A percentile compares a stretch with the other conserved stretches of the same genome.
Evolutionary conservation across 2,329 filamentous ascomycete species (phyloP).

Genomic region (Periconia sp.): DNA sequence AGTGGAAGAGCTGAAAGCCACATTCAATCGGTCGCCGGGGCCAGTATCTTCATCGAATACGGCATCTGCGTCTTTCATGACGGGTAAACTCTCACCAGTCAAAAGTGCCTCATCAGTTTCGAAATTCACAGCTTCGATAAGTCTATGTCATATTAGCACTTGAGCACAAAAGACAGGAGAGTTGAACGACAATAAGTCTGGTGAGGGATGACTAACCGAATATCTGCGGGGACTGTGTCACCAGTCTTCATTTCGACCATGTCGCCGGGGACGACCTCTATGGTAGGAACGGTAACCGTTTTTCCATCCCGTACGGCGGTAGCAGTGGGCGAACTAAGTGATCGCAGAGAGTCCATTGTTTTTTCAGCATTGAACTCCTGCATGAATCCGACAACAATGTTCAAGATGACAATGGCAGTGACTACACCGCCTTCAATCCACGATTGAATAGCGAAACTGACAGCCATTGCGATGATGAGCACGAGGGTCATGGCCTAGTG

Average conservation of each 20-base stretch:
- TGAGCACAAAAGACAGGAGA: background rate
- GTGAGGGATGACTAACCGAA: conserved; percentile 45
- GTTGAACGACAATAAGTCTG: background rate
- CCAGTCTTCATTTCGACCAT: conserved; percentile 64
- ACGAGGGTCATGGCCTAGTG: conserved; percentile 20
- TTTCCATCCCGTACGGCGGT: conserved; percentile 56
- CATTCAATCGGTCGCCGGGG: conserved; percentile 69
- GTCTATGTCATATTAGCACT: conserved; percentile 16
- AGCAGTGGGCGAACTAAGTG: conserved; percentile 50
- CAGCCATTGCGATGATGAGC: conserved; percentile 52
- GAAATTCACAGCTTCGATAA: conserved; percentile 69
- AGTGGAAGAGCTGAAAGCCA: conserved; percentile 70
- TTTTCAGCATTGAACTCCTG: conserved; percentile 53
- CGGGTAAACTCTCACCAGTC: conserved; percentile 70
- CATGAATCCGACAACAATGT: conserved; percentile 49
- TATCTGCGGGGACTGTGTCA: conserved; percentile 70
- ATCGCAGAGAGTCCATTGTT: conserved; percentile 53
- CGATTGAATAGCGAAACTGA: conserved; percentile 50
- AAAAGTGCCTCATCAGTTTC: conserved; percentile 73
- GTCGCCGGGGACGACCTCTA: conserved; percentile 67
- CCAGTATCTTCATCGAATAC: conserved; percentile 57
- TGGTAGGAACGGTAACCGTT: conserved; percentile 54
- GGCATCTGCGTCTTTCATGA: conserved; percentile 62
- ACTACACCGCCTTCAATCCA: conserved; percentile 54
- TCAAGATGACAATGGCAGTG: conserved; percentile 49